Conservation (phyloP, 768 basidiomycete species). For the Lactarius pseudohatsudake region DNA sequence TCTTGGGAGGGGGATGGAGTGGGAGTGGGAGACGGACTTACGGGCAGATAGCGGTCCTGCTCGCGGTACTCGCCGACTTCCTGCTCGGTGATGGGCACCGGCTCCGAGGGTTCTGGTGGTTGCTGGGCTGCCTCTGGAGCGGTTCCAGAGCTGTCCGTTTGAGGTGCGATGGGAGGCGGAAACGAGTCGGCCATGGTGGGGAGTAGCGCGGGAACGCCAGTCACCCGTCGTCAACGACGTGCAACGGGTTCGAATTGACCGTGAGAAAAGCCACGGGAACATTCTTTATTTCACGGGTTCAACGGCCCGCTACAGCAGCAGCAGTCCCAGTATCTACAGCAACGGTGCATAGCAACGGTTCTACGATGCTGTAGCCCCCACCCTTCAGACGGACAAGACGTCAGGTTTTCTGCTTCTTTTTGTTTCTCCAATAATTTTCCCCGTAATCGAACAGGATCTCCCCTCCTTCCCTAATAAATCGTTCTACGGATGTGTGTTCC, state of each 20-base stretch:
- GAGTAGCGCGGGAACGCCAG: conserved; percentile 23
- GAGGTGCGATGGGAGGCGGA: conserved; percentile 26
- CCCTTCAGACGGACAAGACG: not conserved
- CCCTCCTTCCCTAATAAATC: conserved; percentile 7
- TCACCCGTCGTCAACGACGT: conserved; percentile 17
- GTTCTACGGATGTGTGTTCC: not conserved
- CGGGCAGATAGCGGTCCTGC: conserved; percentile 94
- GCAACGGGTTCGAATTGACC: conserved; percentile 9
- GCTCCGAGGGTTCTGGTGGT: conserved; percentile 42
- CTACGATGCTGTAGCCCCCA: too few species aligned
- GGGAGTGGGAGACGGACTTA: conserved; percentile 39
- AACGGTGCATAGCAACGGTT: too few species aligned
- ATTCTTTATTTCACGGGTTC: not conserved
- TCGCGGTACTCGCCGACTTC: conserved; percentile 94
- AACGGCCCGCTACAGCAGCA: conserved; percentile 7
- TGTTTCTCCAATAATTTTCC: not conserved
- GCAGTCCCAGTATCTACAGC: not conserved
- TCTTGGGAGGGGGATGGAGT: conserved; percentile 2
- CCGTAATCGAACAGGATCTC: conserved; percentile 26
- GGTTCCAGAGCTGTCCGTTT: conserved; percentile 22
- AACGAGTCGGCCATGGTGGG: conserved; percentile 26
- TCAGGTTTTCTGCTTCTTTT: not conserved
- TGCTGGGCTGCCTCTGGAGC: conserved; percentile 36
- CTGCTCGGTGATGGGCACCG: conserved; percentile 81
- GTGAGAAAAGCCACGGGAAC: conserved; percentile 15